These are phyloP conservation scores for Panicum miliaceum DNA, from an alignment of 176 grass and related monocot species.

Conservation along the genomic window DNA sequence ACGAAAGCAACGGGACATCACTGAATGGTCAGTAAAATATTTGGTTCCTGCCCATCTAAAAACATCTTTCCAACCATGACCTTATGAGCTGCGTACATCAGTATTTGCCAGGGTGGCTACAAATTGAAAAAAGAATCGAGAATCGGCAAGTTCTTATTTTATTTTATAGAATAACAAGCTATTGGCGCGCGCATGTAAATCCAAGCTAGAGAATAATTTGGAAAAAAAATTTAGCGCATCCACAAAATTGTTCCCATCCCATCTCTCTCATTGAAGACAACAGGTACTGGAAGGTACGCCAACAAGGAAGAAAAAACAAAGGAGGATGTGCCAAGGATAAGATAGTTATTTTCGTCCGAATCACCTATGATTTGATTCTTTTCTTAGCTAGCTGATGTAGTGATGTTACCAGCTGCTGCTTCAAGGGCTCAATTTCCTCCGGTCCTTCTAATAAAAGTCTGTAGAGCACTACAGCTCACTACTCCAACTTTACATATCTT, in stretches of 20 bases:
- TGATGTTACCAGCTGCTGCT: constrained; percentile 26
- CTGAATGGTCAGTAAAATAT: background rate
- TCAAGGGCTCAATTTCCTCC: constrained; percentile 4
- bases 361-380: constrained; percentile 44
- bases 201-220: background rate
- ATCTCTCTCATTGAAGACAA: constrained; percentile 18
- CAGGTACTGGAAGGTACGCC: background rate
- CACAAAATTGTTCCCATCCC: background rate
- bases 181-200: background rate
- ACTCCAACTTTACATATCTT: constrained; percentile 16
- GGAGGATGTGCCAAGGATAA: constrained; percentile 34
- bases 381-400: constrained; percentile 27
- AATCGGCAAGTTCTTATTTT: background rate
- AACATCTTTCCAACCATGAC: background rate
- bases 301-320: constrained; percentile 20
- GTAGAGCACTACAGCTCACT: constrained; percentile 7
- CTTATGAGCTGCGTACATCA: too few species aligned
- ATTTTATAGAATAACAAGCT: background rate
- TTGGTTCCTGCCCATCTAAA: background rate
- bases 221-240: background rate
- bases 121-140: background rate
- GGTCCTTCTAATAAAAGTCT: constrained; percentile 30
- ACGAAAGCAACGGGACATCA: constrained; percentile 29
- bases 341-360: constrained; percentile 39
- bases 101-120: background rate